Percentiles rank a stretch among this genome's conserved stretches.
These are phyloP conservation scores for Komagataella kurtzmanii DNA, from an alignment of 805 yeast genomes.

Conservation along the genomic window DNA sequence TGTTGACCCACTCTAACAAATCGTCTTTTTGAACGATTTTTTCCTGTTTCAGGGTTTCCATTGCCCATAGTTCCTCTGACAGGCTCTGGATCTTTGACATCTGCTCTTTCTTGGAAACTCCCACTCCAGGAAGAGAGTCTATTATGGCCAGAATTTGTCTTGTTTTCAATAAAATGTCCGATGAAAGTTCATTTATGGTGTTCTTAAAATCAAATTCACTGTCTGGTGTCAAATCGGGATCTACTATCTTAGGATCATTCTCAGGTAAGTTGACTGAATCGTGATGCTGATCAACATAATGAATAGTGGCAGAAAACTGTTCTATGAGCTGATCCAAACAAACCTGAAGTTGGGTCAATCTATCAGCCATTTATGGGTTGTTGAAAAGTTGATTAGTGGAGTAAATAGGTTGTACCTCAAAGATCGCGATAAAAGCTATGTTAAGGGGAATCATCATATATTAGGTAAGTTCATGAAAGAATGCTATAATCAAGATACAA, in stretches of 20 bases:
- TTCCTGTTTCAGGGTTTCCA: slow-evolving; percentile 42
- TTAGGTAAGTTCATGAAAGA: neutral
- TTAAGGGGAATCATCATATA: neutral
- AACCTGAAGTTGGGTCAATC: slow-evolving; percentile 80
- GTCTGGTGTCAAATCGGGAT: slow-evolving; percentile 39
- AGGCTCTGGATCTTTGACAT: slow-evolving; percentile 46
- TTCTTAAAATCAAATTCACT: slow-evolving; percentile 20
- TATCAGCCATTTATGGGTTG: slow-evolving; percentile 50
- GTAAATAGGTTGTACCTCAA: too few species aligned
- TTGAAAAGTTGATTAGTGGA: neutral
- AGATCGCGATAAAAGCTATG: neutral
- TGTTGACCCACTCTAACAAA: slow-evolving; percentile 48
- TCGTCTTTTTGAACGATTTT: slow-evolving; percentile 54
- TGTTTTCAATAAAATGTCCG: slow-evolving; percentile 75
- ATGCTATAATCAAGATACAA: neutral
- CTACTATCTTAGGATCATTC: slow-evolving; percentile 44
- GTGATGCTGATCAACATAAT: slow-evolving; percentile 69
- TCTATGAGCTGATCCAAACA: slow-evolving; percentile 77
- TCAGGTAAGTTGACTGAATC: slow-evolving; percentile 36
- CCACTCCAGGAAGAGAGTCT: slow-evolving; percentile 87
- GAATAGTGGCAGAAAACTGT: slow-evolving; percentile 66
- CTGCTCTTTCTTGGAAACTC: slow-evolving; percentile 69
- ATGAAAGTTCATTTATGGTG: slow-evolving; percentile 63
- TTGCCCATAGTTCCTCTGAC: slow-evolving; percentile 44
- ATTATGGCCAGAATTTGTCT: slow-evolving; percentile 79